phyloP scores from a whole-genome alignment of 225 moss, liverwort and hornwort species.

The Bryum argenteum region DNA sequence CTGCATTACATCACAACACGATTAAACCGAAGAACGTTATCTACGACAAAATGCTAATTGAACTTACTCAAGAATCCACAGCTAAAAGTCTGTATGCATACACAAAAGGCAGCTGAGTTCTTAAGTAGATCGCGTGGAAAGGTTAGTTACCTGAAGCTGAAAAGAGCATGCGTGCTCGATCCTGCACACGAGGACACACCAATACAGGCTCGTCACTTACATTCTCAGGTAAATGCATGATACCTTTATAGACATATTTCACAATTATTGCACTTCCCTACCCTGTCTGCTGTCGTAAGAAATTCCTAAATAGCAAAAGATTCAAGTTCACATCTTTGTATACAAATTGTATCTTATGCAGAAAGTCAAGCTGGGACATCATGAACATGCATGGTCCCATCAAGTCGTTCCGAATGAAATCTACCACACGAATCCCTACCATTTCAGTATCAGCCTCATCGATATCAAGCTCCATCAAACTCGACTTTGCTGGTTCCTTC shows the following conservation, averaged over 20 bases:
- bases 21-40: neutral
- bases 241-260: neutral
- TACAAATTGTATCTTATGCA: neutral
- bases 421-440: slow-evolving; percentile 34
- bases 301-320: neutral
- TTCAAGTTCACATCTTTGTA: neutral
- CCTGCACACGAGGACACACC: slow-evolving; percentile 41
- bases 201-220: slow-evolving; percentile 23
- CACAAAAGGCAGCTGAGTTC: neutral
- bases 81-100: neutral
- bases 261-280: neutral
- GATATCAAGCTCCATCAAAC: slow-evolving; percentile 64
- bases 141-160: slow-evolving; percentile 38
- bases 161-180: slow-evolving; percentile 56
- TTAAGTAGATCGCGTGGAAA: neutral
- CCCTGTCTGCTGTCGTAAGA: neutral
- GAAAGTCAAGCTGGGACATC: neutral
- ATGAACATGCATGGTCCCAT: neutral
- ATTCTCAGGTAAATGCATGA: neutral
- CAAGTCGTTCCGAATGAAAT: neutral
- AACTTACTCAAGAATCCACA: neutral
- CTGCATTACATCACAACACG: slow-evolving; percentile 28
- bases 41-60: neutral
- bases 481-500: slow-evolving; percentile 19
- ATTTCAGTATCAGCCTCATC: slow-evolving; percentile 56